Evolutionary conservation across 441 rosid species (phyloP).

Genomic region (Codiaeum variegatum): DNA sequence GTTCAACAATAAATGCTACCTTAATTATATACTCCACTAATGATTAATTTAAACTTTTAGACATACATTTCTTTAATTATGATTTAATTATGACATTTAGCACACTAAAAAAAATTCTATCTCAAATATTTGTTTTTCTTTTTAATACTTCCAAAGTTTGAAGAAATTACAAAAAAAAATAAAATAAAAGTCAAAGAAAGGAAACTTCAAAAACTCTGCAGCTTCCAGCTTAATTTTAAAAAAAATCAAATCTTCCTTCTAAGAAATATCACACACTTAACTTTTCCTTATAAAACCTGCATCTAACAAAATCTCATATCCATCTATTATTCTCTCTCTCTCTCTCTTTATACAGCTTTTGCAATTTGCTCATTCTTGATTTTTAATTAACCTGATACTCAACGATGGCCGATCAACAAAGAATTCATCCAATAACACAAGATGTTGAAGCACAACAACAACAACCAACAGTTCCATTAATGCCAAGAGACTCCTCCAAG

Average conservation of each 20-base stretch:
- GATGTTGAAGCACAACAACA: constrained; percentile 50
- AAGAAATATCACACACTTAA: not conserved
- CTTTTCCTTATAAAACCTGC: not conserved
- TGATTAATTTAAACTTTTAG: too few species aligned
- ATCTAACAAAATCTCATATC: not conserved
- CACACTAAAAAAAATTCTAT: too few species aligned
- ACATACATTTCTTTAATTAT: too few species aligned
- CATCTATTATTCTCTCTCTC: not conserved
- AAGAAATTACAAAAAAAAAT: too few species aligned
- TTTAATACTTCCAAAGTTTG: too few species aligned
- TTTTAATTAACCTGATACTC: too few species aligned
- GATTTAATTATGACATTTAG: too few species aligned
- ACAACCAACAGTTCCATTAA: constrained; percentile 42
- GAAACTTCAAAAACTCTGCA: not conserved
- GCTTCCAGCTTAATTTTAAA: not conserved
- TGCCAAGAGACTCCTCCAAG: constrained; percentile 41
- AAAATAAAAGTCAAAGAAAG: constrained; percentile 12
- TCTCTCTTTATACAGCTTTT: too few species aligned
- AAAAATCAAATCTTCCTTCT: not conserved
- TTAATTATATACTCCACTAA: not conserved
- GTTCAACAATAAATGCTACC: too few species aligned
- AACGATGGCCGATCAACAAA: constrained; percentile 58
- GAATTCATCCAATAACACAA: constrained; percentile 49
- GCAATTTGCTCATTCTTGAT: too few species aligned
- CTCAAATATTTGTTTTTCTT: too few species aligned